Evolutionary conservation across 768 basidiomycete species (phyloP), one percentile per base, ranked within the genome.

Genomic region (Sarcodon sp.): DNA sequence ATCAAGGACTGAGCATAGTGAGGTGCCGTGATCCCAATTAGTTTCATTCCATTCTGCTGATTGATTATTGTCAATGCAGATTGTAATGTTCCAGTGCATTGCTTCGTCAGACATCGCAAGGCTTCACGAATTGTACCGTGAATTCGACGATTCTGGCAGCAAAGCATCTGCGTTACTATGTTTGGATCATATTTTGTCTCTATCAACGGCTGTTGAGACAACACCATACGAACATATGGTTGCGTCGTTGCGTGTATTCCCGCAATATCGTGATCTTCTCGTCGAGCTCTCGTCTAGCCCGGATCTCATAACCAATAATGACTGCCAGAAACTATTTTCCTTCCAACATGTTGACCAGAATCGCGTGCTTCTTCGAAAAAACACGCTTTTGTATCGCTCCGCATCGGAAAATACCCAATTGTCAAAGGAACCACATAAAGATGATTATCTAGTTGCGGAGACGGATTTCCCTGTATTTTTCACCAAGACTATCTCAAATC

Each of bases 111-210:
- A 41, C 13, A 16, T 41, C 27, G 11, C 27, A 27, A 15, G 27
- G 2, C 39, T 31, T 33, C 31, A n/a, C 2, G 13, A 15, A 37
- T 18, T 44, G 33, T 15, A 9, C 16, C 46, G 18, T 37, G 15
- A n/a, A 27, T 43, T 34, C 7, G 6, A 33, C 16, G 16, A 13
- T 35, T 11, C 2, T 15, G 27, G 7, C 7, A 65, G 66, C 32
- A 7, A 35, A 1, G 51, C 64, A 6, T 64, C 69, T 0, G 68
- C 69, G 7, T 51, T 74, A 0, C 59, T 76, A 5, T 71, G 71
- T 46, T 54, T 75, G 9, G 69, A 76, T 50, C 66, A 69, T 47
- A 54, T 61, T 37, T 75, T 71, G 51, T 47, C 52, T 9, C 47
- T 48, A 8, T 53, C 61, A 5, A 27, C 27, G 3, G 21, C 39